phyloP scores from a whole-genome alignment of 495 filamentous ascomycete species.

The Penicillium manginii region DNA sequence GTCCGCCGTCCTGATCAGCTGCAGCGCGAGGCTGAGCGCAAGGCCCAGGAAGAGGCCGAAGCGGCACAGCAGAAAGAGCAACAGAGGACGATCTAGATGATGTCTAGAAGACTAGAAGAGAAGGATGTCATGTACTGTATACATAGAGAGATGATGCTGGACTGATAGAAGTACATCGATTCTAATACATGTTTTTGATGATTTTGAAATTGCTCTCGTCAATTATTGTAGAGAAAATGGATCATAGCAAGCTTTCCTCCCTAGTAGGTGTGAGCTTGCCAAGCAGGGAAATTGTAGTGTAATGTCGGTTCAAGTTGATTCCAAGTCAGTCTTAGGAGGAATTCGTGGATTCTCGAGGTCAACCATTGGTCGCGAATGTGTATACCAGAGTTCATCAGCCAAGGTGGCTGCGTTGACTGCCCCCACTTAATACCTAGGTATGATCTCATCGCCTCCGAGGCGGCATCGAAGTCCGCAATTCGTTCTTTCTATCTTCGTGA shows the following conservation, averaged over 20 bases:
- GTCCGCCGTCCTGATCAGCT: constrained; percentile 84
- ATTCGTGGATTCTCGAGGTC: too few relatives aligned
- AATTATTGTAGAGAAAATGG: too few relatives aligned
- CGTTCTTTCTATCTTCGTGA: constrained; percentile 5
- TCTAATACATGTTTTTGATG: constrained; percentile 24
- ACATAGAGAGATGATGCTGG: constrained; percentile 24
- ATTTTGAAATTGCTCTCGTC: too few relatives aligned
- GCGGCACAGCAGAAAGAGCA: constrained; percentile 59
- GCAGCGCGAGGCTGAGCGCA: constrained; percentile 70
- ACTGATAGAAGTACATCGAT: constrained; percentile 25
- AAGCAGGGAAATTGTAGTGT: too few relatives aligned
- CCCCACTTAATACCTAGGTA: constrained; percentile 20
- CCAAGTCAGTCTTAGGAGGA: too few relatives aligned
- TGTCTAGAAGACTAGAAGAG: constrained; percentile 13
- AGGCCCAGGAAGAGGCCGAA: constrained; percentile 61
- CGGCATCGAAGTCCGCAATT: background rate
- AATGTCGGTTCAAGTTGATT: too few relatives aligned
- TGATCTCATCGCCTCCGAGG: constrained; percentile 24
- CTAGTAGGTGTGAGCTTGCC: too few relatives aligned
- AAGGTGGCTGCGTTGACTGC: background rate
- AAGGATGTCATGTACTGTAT: constrained; percentile 25
- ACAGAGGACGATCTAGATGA: constrained; percentile 35
- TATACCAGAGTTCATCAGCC: too few relatives aligned
- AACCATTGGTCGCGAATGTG: too few relatives aligned
- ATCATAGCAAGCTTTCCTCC: too few relatives aligned